Percentiles rank a stretch among this genome's conserved stretches.
These are phyloP conservation scores for Plenodomus tracheiphilus DNA, from an alignment of 2,329 filamentous ascomycete genomes.

Conservation along the genomic window DNA sequence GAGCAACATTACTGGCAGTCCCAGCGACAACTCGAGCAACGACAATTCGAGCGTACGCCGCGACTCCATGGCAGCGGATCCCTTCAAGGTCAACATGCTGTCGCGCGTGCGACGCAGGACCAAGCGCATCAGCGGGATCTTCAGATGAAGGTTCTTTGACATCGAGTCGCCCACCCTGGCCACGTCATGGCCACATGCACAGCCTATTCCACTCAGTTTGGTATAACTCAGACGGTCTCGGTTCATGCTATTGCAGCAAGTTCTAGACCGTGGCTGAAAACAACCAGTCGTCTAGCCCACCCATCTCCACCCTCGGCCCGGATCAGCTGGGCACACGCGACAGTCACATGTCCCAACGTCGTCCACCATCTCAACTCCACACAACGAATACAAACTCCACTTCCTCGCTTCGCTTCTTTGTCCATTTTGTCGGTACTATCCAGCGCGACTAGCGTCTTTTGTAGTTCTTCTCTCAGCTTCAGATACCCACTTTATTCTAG, in stretches of 20 bases:
- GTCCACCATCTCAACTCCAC: neutral
- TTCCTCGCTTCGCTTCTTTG: conserved; percentile 25
- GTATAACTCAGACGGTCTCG: conserved; percentile 15
- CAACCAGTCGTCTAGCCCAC: conserved; percentile 12
- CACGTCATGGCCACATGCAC: conserved; percentile 19
- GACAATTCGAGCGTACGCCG: conserved; percentile 35
- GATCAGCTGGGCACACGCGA: conserved; percentile 8
- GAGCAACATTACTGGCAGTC: conserved; percentile 26
- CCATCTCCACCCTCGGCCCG: conserved; percentile 16
- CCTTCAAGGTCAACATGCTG: conserved; percentile 36
- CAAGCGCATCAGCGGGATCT: conserved; percentile 43
- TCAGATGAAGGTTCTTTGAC: conserved; percentile 32
- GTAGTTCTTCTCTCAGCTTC: conserved; percentile 15
- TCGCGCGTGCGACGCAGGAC: conserved; percentile 41
- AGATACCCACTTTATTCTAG: conserved; percentile 30
- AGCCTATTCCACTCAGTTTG: conserved; percentile 19
- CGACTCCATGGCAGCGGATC: conserved; percentile 30
- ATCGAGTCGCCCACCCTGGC: conserved; percentile 1
- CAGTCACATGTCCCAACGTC: conserved; percentile 1
- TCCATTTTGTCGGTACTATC: conserved; percentile 14
- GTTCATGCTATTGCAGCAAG: conserved; percentile 15
- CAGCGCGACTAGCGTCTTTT: conserved; percentile 10
- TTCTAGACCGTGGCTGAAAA: conserved; percentile 22
- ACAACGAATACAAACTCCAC: conserved; percentile 8
- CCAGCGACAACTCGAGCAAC: conserved; percentile 42